These are phyloP conservation scores for Colletotrichum sp. DNA, from an alignment of 2,329 filamentous ascomycete species.

Conservation along the genomic window DNA sequence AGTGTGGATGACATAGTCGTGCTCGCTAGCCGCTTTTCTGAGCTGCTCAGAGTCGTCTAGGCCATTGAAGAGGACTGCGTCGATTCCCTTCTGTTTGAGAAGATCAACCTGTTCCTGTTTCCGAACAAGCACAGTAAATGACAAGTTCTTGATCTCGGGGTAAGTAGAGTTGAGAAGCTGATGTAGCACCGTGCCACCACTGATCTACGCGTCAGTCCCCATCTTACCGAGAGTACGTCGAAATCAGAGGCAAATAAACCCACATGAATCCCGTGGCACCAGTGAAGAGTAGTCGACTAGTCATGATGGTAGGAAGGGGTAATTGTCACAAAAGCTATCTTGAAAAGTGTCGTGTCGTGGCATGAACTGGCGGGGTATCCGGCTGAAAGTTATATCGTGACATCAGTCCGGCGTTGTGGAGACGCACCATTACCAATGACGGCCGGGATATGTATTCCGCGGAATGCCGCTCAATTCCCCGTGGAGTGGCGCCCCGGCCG, in stretches of 20 bases:
- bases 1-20: conserved; percentile 47
- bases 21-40: conserved; percentile 24
- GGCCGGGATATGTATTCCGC: conserved; percentile 3
- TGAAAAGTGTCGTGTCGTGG: not conserved
- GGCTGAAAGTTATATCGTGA: not conserved
- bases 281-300: conserved; percentile 24
- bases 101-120: conserved; percentile 29
- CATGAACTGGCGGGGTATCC: not conserved
- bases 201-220: conserved; percentile 8
- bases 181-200: conserved; percentile 29
- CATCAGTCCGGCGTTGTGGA: not conserved
- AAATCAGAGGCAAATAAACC: not conserved
- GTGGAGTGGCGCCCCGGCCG: not conserved
- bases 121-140: conserved; percentile 29
- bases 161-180: conserved; percentile 24
- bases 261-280: conserved; percentile 33
- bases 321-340: not conserved
- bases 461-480: not conserved
- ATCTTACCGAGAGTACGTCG: not conserved
- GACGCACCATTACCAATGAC: not conserved
- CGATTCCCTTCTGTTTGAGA: conserved; percentile 20
- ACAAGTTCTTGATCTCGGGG: conserved; percentile 19
- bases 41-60: conserved; percentile 26
- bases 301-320: not conserved
- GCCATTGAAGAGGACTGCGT: not conserved